Evolutionary conservation across 1,284 basidiomycete species (phyloP).

Genomic region (Mycena sp.): DNA sequence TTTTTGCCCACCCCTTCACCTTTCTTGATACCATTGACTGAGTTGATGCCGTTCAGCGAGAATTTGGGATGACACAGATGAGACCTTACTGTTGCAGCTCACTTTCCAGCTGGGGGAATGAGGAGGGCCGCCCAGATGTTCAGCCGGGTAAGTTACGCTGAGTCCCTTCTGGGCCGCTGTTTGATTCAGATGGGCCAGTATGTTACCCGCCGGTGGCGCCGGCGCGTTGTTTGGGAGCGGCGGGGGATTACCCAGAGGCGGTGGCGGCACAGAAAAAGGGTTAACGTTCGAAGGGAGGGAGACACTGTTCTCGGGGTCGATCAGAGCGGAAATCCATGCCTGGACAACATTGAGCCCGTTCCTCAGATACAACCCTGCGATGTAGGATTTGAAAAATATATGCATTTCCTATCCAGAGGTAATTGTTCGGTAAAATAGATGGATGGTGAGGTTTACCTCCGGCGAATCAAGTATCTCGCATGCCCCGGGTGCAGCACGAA

Average conservation of each 20-base stretch:
- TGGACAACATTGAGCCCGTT: slow-evolving; percentile 54
- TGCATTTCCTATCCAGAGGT: slow-evolving; percentile 54
- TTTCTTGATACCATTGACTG: slow-evolving; percentile 58
- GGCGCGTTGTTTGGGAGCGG: slow-evolving; percentile 25
- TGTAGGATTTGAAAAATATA: slow-evolving; percentile 60
- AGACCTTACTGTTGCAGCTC: slow-evolving; percentile 56
- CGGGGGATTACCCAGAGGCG: slow-evolving; percentile 24
- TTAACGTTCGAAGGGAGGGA: slow-evolving; percentile 26
- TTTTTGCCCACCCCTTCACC: slow-evolving; percentile 60
- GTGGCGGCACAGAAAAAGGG: slow-evolving; percentile 30
- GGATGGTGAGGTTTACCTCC: slow-evolving; percentile 43
- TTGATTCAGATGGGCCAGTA: slow-evolving; percentile 63
- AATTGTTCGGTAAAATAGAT: slow-evolving; percentile 21
- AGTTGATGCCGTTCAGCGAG: slow-evolving; percentile 5
- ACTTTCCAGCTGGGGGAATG: slow-evolving; percentile 68
- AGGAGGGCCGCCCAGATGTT: slow-evolving; percentile 54
- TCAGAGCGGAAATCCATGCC: slow-evolving; percentile 59
- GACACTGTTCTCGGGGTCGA: slow-evolving; percentile 52
- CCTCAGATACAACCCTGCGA: slow-evolving; percentile 62
- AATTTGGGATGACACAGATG: background rate
- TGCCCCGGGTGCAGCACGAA: slow-evolving; percentile 50
- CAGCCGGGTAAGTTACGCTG: slow-evolving; percentile 54
- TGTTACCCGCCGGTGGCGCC: slow-evolving; percentile 31
- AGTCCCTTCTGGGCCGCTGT: slow-evolving; percentile 57
- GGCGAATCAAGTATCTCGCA: slow-evolving; percentile 46